Evolutionary conservation across 371 early-diverging fungal genomes (phyloP).

Genomic region (Haplosporangium sp.): DNA sequence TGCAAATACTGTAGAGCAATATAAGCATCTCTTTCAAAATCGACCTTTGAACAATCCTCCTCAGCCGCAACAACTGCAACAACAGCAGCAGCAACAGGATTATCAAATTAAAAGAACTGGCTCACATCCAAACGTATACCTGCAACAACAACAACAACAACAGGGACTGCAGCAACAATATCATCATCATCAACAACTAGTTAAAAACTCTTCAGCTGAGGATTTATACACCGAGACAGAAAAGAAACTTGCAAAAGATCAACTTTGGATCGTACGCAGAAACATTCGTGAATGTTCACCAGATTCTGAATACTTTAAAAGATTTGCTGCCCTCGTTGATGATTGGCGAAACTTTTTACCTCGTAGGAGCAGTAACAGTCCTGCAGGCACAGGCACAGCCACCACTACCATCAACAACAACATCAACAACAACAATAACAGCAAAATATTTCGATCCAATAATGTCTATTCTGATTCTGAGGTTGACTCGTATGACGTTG

Average conservation of each 20-base stretch:
- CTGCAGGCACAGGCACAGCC: too few relatives aligned
- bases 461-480: background rate
- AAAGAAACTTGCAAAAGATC: constrained; percentile 24
- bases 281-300: constrained; percentile 23
- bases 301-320: constrained; percentile 26
- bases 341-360: constrained; percentile 53
- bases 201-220: background rate
- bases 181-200: background rate
- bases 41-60: constrained; percentile 28
- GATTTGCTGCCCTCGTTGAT: constrained; percentile 32
- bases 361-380: background rate
- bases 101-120: too few relatives aligned
- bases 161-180: background rate
- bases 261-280: constrained; percentile 32
- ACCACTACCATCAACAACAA: background rate
- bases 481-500: background rate
- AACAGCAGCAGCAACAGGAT: background rate
- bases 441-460: background rate
- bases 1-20: constrained; percentile 17
- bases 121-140: background rate
- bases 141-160: background rate
- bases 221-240: constrained; percentile 14
- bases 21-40: constrained; percentile 34
- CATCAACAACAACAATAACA: too few relatives aligned
- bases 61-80: background rate